phyloP scores from a whole-genome alignment of 305 asterid species.

The Stenogyne calaminthoides region DNA sequence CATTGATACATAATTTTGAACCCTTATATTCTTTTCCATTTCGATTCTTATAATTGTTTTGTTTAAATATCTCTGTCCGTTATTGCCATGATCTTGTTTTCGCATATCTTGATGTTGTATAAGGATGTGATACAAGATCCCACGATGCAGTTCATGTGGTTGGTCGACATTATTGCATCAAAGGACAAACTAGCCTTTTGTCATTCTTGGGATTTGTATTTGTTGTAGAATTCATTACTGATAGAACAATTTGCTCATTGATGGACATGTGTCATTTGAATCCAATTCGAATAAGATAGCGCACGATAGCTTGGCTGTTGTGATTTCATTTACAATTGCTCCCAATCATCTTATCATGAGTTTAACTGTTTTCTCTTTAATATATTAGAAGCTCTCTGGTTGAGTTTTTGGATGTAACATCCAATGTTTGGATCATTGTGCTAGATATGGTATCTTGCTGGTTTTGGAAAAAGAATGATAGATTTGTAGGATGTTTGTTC shows the following conservation, averaged over 20 bases:
- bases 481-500: background rate
- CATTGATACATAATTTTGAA: slow-evolving; percentile 58
- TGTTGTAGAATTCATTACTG: slow-evolving; percentile 65
- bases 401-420: slow-evolving; percentile 13
- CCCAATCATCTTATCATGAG: background rate
- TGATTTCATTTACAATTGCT: slow-evolving; percentile 21
- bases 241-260: slow-evolving; percentile 61
- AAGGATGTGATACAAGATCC: slow-evolving; percentile 51
- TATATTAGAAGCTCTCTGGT: slow-evolving; percentile 17
- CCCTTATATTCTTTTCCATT: slow-evolving; percentile 63
- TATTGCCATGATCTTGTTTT: slow-evolving; percentile 43
- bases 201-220: slow-evolving; percentile 59
- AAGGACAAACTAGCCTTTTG: slow-evolving; percentile 38
- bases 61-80: slow-evolving; percentile 37
- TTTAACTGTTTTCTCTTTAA: slow-evolving; percentile 17
- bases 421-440: background rate
- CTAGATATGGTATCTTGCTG: slow-evolving; percentile 18
- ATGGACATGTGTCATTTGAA: slow-evolving; percentile 57
- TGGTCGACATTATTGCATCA: slow-evolving; percentile 46
- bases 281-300: slow-evolving; percentile 47
- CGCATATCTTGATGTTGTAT: slow-evolving; percentile 44
- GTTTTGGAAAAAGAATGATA: slow-evolving; percentile 20
- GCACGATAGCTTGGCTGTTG: slow-evolving; percentile 34
- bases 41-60: slow-evolving; percentile 73
- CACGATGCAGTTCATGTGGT: slow-evolving; percentile 45